These are phyloP conservation scores for Barnettozyma sucrosica DNA, from an alignment of 805 yeast species.

Conservation along the genomic window DNA sequence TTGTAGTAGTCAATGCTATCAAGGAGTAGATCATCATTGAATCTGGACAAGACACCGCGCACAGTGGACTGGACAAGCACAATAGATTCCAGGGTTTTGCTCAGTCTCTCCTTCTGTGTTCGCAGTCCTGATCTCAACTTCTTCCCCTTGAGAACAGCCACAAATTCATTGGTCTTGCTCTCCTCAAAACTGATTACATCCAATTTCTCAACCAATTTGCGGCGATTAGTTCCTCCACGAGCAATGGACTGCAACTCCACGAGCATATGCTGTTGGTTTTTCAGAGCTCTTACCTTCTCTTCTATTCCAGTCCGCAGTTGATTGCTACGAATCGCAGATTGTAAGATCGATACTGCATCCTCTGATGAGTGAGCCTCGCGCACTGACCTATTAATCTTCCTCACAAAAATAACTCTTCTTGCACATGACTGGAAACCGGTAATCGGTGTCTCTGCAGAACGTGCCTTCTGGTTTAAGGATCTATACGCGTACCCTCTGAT, in stretches of 20 bases:
- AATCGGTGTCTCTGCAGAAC: conserved; percentile 16
- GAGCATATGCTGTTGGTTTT: conserved; percentile 17
- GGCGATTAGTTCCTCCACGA: conserved; percentile 39
- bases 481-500: conserved; percentile 13
- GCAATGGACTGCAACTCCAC: conserved; percentile 47
- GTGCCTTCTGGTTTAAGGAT: conserved; percentile 1
- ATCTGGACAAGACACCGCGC: conserved; percentile 60
- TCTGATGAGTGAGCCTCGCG: conserved; percentile 22
- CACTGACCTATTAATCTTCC: conserved; percentile 16
- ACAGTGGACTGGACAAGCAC: conserved; percentile 48
- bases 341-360: conserved; percentile 30
- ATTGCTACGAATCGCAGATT: conserved; percentile 32
- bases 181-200: conserved; percentile 25
- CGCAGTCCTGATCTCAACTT: conserved; percentile 26
- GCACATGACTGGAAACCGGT: conserved; percentile 32
- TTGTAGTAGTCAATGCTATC: conserved; percentile 47
- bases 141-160: conserved; percentile 35
- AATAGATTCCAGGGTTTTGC: conserved; percentile 19
- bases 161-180: conserved; percentile 26
- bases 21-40: conserved; percentile 44
- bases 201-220: conserved; percentile 20
- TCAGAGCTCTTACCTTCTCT: neutral
- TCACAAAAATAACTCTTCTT: conserved; percentile 29
- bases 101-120: neutral
- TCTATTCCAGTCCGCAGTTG: conserved; percentile 10